phyloP scores from a whole-genome alignment of 441 rosid species.

The Monsonia emarginata region DNA sequence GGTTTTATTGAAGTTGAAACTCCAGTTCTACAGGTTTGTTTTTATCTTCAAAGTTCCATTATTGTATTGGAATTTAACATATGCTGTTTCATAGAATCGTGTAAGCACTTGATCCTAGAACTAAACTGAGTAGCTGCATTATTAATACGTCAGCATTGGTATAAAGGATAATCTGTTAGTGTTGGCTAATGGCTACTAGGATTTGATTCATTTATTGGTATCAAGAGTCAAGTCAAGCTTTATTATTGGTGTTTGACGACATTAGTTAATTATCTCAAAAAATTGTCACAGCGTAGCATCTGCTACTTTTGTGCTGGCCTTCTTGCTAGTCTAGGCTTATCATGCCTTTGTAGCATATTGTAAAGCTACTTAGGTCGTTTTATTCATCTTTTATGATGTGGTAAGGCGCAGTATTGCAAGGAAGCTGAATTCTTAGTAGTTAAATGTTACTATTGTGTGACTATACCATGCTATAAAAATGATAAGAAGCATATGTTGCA shows the following conservation, averaged over 20 bases:
- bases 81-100: neutral
- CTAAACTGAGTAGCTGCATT: neutral
- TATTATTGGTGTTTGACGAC: neutral
- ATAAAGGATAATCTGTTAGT: neutral
- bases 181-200: neutral
- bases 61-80: slow-evolving; percentile 9
- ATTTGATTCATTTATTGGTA: neutral
- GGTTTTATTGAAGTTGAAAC: slow-evolving; percentile 93
- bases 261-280: neutral
- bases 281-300: neutral
- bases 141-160: neutral
- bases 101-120: neutral
- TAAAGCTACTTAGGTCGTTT: neutral
- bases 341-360: neutral
- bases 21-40: slow-evolving; percentile 86
- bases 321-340: neutral
- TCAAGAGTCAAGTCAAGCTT: neutral
- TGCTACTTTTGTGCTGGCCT: neutral
- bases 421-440: neutral
- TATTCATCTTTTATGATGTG: neutral
- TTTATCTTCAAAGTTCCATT: slow-evolving; percentile 10
- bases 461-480: neutral
- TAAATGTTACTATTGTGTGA: neutral
- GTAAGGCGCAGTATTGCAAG: neutral
- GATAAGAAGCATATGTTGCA: neutral